phyloP scores from a whole-genome alignment of 1,284 basidiomycete species.

The Ustilago hordei region DNA sequence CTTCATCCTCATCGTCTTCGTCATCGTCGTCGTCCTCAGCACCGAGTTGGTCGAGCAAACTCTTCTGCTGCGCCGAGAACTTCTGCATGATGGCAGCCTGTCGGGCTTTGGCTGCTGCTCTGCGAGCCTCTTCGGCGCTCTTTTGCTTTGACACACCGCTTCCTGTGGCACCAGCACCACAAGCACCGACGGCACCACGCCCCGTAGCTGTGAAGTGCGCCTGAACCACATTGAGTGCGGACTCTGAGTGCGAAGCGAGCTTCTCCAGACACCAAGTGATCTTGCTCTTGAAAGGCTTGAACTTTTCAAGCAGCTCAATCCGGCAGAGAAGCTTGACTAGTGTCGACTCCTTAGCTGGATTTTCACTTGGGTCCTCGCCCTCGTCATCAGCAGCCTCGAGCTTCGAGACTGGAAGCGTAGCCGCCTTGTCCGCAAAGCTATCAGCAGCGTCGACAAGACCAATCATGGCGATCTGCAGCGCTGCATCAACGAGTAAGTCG shows the following conservation, averaged over 20 bases:
- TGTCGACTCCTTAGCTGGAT: constrained; percentile 16
- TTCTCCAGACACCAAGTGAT: constrained; percentile 59
- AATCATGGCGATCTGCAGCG: constrained; percentile 74
- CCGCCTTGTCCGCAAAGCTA: constrained; percentile 39
- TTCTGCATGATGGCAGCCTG: constrained; percentile 68
- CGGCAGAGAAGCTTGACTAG: constrained; percentile 54
- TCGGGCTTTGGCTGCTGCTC: constrained; percentile 63
- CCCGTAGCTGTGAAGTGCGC: constrained; percentile 36
- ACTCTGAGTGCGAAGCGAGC: constrained; percentile 24
- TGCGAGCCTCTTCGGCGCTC: constrained; percentile 54
- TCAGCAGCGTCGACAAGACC: constrained; percentile 56
- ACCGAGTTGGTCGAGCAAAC: constrained; percentile 60
- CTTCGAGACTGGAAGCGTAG: constrained; percentile 15
- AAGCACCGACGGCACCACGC: constrained; percentile 24
- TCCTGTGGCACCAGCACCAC: not conserved
- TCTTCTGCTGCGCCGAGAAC: constrained; percentile 67
- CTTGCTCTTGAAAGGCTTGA: constrained; percentile 57
- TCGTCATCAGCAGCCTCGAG: constrained; percentile 19
- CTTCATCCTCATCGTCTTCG: constrained; percentile 48
- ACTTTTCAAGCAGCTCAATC: constrained; percentile 49
- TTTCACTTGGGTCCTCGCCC: not conserved
- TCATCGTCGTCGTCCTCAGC: constrained; percentile 62
- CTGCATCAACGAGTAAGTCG: constrained; percentile 89
- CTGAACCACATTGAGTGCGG: constrained; percentile 20
- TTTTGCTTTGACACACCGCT: constrained; percentile 20